Conservation (phyloP, 2,329 filamentous ascomycete genomes). For the Verticillium nonalfalfae region DNA sequence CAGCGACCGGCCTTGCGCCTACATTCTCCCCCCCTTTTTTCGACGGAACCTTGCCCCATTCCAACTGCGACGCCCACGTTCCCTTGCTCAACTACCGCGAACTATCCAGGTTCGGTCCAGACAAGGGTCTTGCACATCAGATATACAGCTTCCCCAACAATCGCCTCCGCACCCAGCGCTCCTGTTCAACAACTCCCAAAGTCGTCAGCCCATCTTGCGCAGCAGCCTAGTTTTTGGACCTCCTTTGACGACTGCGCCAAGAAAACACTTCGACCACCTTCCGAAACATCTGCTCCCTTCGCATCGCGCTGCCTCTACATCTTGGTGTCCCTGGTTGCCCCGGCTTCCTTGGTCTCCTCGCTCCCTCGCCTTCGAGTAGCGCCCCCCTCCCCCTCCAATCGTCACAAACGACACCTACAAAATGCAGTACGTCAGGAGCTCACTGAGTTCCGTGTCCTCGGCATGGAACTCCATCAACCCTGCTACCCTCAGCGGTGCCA, state of each 20-base stretch:
- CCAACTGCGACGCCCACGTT: background rate
- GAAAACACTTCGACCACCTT: background rate
- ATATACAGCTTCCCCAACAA: constrained; percentile 2
- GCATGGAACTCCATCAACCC: constrained; percentile 99
- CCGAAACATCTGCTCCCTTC: background rate
- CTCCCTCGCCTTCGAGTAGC: background rate
- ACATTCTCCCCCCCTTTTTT: background rate
- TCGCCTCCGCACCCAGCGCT: background rate
- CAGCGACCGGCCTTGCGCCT: background rate
- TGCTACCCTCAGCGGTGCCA: constrained; percentile 91
- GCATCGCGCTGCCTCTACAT: background rate
- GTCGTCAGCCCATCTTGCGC: no score
- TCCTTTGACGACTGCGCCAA: background rate
- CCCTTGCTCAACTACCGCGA: background rate
- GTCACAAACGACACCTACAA: constrained; percentile 16
- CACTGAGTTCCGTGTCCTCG: constrained; percentile 93
- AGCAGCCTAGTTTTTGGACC: no score
- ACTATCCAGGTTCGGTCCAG: background rate
- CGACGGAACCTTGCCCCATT: background rate
- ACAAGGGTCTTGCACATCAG: background rate
- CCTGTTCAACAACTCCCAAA: background rate
- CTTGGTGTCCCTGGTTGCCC: background rate
- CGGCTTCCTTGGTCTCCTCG: background rate
- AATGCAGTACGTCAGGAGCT: constrained; percentile 97
- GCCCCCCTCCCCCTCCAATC: constrained; percentile 8